These are phyloP conservation scores for Cutaneotrichosporon cavernicola DNA, from an alignment of 1,284 basidiomycete genomes.

Conservation along the genomic window DNA sequence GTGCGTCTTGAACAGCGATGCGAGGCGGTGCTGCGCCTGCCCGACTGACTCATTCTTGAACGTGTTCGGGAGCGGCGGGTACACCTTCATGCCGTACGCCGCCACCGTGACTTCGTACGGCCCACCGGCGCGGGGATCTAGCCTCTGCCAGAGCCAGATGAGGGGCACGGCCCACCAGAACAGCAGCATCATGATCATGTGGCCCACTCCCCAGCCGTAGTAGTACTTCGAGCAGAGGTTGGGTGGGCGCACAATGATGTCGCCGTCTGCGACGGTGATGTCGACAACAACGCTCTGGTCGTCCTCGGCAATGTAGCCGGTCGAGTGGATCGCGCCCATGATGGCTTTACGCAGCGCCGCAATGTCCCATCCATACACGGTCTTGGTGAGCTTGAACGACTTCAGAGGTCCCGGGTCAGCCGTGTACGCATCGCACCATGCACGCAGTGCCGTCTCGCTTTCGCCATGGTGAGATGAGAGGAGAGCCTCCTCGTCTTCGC, in stretches of 20 bases:
- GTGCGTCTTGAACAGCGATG: slow-evolving; percentile 40
- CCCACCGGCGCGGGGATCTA: slow-evolving; percentile 31
- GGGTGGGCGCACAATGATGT: slow-evolving; percentile 62
- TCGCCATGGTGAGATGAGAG: slow-evolving; percentile 1
- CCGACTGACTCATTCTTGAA: slow-evolving; percentile 37
- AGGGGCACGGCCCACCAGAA: slow-evolving; percentile 64
- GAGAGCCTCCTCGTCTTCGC: slow-evolving; percentile 24
- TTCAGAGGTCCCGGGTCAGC: slow-evolving; percentile 63
- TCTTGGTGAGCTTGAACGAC: slow-evolving; percentile 65
- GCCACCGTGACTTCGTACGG: slow-evolving; percentile 31
- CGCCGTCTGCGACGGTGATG: slow-evolving; percentile 54
- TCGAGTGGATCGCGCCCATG: slow-evolving; percentile 57
- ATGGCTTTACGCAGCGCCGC: slow-evolving; percentile 54
- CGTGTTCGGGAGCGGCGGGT: slow-evolving; percentile 44
- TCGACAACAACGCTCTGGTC: slow-evolving; percentile 55
- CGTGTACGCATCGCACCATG: slow-evolving; percentile 71
- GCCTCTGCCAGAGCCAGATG: slow-evolving; percentile 54
- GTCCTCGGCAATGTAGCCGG: slow-evolving; percentile 57
- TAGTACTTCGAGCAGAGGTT: slow-evolving; percentile 64
- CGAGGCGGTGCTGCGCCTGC: slow-evolving; percentile 35
- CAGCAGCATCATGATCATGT: slow-evolving; percentile 60
- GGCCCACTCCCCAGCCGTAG: slow-evolving; percentile 43
- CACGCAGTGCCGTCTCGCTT: slow-evolving; percentile 50
- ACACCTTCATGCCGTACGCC: slow-evolving; percentile 41
- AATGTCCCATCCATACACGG: slow-evolving; percentile 69